Base-by-base conservation (phyloP, 768 basidiomycete species). In the Coprinopsis cinerea region DNA sequence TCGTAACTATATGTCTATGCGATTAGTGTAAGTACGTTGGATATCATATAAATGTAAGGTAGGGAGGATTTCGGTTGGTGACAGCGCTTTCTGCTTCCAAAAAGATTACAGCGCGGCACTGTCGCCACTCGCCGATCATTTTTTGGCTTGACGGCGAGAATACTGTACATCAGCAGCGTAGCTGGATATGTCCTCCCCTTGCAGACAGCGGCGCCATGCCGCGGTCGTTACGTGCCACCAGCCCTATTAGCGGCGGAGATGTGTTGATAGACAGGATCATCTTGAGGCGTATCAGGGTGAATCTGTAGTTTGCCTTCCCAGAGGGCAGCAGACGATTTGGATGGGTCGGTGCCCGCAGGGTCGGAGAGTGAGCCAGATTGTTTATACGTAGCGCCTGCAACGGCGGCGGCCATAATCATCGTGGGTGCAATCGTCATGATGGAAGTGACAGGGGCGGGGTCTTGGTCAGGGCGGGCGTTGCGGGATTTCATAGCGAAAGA, bases 241-340 rank as follows among this genome's bases (percentile, higher is more conserved):
- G 35, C 5, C 23, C 22, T 36, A 25, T 39, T 48, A 9, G 34
- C 47, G 7, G 47, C 56, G 26, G 55, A 59, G 23, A 62, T 63
- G 39, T 61, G 58, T 44, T 54, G 48, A 45, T 59, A 75, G 10
- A 71, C 67, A 13, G 74, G 72, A 57, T 94, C 90, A 52, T 88
- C 80, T 26, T 66, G 70, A 40, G 78, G 72, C 2, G 92, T 94
- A 30, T 88, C 89, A 0, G 92, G 92, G 61, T 96, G 93, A 4
- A 95, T 71, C 63, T 92, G 90, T 14, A 92, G 72, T 65, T 79
- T 88, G 54, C 91, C 91, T 63, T 88, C 82, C 83, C 83, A 90
- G 5, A 92, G 72, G 1, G 87, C 88, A 9, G 88, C 83, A 25
- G 88, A 85, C 9, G 88, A 85, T 61, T 76, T 77, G 26, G 90